phyloP scores from a whole-genome alignment of 1,284 basidiomycete genomes.

The Erythrobasidium hasegawianum region DNA sequence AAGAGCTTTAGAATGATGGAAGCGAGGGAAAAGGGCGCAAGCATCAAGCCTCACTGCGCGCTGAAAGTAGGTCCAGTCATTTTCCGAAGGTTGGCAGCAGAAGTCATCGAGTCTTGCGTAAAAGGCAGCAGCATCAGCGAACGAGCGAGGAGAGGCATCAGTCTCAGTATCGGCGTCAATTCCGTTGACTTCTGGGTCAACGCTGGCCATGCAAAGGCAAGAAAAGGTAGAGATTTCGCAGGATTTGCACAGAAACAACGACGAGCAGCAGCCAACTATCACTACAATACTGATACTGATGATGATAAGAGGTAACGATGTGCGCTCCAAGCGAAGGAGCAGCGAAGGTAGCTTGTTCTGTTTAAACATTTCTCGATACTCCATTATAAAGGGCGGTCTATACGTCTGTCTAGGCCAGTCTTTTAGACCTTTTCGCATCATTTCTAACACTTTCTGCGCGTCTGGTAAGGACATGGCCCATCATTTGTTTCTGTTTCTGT shows the following conservation, averaged over 20 bases:
- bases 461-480: slow-evolving; percentile 24
- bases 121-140: slow-evolving; percentile 16
- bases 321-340: slow-evolving; percentile 33
- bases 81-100: background rate
- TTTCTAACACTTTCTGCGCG: background rate
- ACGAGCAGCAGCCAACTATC: too few relatives aligned
- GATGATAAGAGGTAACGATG: background rate
- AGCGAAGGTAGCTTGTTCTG: background rate
- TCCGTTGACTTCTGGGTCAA: background rate
- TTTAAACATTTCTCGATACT: background rate
- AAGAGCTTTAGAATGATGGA: background rate
- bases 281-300: too few relatives aligned
- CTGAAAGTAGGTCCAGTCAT: slow-evolving; percentile 5
- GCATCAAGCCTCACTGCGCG: background rate
- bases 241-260: background rate
- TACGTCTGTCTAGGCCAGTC: slow-evolving; percentile 1
- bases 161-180: background rate
- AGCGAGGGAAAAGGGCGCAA: background rate
- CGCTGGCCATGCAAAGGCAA: background rate
- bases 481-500: background rate
- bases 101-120: slow-evolving; percentile 10
- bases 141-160: slow-evolving; percentile 1
- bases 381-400: slow-evolving; percentile 30
- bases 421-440: background rate
- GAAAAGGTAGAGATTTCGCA: background rate